Evolutionary conservation across 1,139 yeast genomes (phyloP), one percentile per base, ranked within the genome.

Genomic region (Scheffersomyces insectosa): DNA sequence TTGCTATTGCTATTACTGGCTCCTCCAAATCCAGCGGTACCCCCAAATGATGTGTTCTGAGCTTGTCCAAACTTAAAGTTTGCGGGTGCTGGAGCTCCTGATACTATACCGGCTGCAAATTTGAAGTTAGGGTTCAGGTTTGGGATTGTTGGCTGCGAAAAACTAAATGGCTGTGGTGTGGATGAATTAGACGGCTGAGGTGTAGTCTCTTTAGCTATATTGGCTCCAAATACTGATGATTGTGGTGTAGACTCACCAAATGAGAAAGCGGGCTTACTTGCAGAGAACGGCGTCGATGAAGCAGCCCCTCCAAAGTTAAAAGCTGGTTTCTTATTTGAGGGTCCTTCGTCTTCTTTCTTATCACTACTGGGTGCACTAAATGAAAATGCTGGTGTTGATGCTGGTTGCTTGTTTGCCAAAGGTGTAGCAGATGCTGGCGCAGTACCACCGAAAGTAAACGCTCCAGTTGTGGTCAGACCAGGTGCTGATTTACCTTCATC

Each of bases 181-280:
- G 45, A 35, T 27, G 48, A 36, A 7, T 33, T 23, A 5, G 33
- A 14, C 11, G 37, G 6, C 6, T 14, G 23, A 6, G 39, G 25
- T 28, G 30, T 37, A 20, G 40, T 12, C 14, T 13, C 34, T 31
- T 31, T 31, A n/a, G 50, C 43, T 6, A 46, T 36, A 16, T 44
- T 49, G 3, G 57, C 58, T 30, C 53, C 53, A 8, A 43, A 29
- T 30, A 49, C 43, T 2, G 38, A 33, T 29, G 41, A 12, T 14
- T 27, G 23, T 4, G 28, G 12, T n/a, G 28, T 30, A 14, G 42
- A 11, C 14, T 28, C 16, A 4, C 43, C 38, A 27, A 41, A 33
- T 5, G 41, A 25, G 33, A 37, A 37, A 4, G 41, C 37, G 3
- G 43, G 34, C 8, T 28, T 28, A 28, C 31, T 28, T 28, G 13